These are phyloP conservation scores for Roridomyces roridus DNA, from an alignment of 768 basidiomycete species.

Conservation along the genomic window DNA sequence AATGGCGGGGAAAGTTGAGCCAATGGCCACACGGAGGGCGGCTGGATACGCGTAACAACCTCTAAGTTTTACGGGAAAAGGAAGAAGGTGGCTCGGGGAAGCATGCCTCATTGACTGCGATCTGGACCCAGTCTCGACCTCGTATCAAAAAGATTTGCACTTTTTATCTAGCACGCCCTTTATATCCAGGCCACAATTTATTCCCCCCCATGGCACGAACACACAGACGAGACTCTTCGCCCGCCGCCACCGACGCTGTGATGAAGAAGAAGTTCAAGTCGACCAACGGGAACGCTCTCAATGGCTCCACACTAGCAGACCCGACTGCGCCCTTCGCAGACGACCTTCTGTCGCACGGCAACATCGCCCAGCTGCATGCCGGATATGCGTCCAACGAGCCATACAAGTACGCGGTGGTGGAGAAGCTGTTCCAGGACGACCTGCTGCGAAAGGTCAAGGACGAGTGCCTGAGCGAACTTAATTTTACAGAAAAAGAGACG, in stretches of 20 bases:
- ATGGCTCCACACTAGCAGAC: conserved; percentile 33
- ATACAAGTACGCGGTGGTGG: conserved; percentile 84
- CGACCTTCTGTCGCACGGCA: conserved; percentile 62
- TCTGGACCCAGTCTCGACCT: too few relatives aligned
- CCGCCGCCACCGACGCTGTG: conserved; percentile 21
- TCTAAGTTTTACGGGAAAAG: too few relatives aligned
- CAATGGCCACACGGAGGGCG: too few relatives aligned
- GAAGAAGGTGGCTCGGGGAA: too few relatives aligned
- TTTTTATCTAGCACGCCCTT: not conserved
- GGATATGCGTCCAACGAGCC: conserved; percentile 68
- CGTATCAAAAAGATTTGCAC: not conserved
- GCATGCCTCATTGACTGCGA: too few relatives aligned
- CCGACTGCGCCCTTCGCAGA: conserved; percentile 51
- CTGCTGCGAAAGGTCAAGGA: conserved; percentile 83
- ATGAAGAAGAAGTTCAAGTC: too few relatives aligned
- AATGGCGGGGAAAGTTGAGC: too few relatives aligned
- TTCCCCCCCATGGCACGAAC: conserved; percentile 32
- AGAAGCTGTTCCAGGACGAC: conserved; percentile 83
- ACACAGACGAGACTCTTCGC: conserved; percentile 35
- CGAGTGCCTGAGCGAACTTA: conserved; percentile 79
- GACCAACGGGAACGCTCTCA: conserved; percentile 27
- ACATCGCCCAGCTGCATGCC: conserved; percentile 58
- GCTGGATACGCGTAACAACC: too few relatives aligned
- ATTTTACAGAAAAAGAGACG: conserved; percentile 93
- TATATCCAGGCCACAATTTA: not conserved